Evolutionary conservation across 192 early-diverging fungal species (phyloP), one percentile per base, ranked within the genome.

Genomic region (Coemansia biformis): DNA sequence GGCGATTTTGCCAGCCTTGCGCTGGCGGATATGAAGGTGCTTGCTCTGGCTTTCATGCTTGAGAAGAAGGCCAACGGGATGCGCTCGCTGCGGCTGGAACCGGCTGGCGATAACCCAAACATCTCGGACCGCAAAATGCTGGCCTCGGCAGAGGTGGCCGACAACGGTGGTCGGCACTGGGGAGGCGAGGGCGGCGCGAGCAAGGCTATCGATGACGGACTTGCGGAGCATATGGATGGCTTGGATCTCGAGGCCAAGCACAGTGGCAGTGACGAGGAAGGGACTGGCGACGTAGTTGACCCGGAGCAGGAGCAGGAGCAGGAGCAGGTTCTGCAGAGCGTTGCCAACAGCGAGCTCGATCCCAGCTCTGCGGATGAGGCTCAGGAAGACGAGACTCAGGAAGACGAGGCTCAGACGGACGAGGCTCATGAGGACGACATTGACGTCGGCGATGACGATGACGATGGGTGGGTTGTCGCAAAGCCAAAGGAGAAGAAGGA

Each of bases 31-130:
- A 57, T 97, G 42, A 88, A 85, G 59, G 83, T 97, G 10, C 66
- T 98, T 19, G 95, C 95, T 5, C 64, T 98, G 52, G 84, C 88
- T 0, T 89, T 84, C 43, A 89, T 87, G 79, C 57, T 98, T 17
- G 92, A 93, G 50, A 79, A 83, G 50, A 82, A 89, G 59, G 72
- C 59, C 16, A 84, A 87, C 38, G 93, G 91, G 1, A 65, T 78
- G 50, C 69, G 59, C 28, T 68, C 81, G 8, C 66, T 98, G 47
- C 66, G 90, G 13, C 78, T 76, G 13, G 87, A 90, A 57, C 93
- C 69, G 4, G 49, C 52, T 2, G 56, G 57, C 14, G 51, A 52
- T 6, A 40, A 42, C 8, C 69, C 69, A 8, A 48, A 65, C 9
- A 59, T 65, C 39, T n/a, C 44, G 2, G 54, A 60, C 41, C 55